These are phyloP conservation scores for Chamaecyparis obtusa DNA, from an alignment of 75 land plant species.

Conservation along the genomic window DNA sequence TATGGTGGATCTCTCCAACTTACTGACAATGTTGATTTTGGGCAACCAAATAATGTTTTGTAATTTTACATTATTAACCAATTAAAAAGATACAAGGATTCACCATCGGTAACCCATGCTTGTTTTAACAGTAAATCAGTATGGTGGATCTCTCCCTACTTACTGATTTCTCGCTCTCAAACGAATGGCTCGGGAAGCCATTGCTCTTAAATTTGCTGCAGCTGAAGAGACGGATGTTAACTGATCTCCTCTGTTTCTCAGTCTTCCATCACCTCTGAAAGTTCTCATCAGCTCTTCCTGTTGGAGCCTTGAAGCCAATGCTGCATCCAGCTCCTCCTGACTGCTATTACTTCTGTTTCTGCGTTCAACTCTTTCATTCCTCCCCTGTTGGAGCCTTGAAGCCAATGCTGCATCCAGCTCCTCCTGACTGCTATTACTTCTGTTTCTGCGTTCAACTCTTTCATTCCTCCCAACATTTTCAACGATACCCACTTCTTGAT, in stretches of 20 bases:
- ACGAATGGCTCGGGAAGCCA: conserved; percentile 61
- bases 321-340: conserved; percentile 72
- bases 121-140: not conserved
- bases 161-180: conserved; percentile 23
- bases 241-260: conserved; percentile 9
- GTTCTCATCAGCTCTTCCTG: conserved; percentile 63
- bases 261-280: conserved; percentile 15
- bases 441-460: conserved; percentile 14
- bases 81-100: not conserved
- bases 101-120: not conserved
- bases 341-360: conserved; percentile 16
- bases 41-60: no score
- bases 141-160: not conserved
- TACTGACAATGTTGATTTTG: no score
- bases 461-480: not conserved
- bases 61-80: no score
- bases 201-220: conserved; percentile 55
- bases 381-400: conserved; percentile 67
- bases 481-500: conserved; percentile 3
- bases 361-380: conserved; percentile 16
- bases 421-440: conserved; percentile 34
- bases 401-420: conserved; percentile 78
- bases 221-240: conserved; percentile 28
- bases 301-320: conserved; percentile 72
- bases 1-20: no score